Evolutionary conservation across 75 land plant genomes (phyloP).

Genomic region (Selaginella tamariscina): DNA sequence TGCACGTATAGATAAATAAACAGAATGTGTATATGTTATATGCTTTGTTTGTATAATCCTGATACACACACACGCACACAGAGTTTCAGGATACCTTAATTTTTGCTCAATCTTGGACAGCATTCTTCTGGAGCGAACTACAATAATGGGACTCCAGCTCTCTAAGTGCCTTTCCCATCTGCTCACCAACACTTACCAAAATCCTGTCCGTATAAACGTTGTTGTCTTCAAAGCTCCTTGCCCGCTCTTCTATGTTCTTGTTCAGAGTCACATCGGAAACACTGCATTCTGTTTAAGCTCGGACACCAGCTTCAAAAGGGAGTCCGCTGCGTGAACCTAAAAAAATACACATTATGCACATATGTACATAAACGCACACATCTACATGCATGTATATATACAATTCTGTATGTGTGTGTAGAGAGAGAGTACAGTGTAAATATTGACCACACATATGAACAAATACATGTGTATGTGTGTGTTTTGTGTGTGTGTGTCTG

Average conservation of each 20-base stretch:
- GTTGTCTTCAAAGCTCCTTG: neutral
- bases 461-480: too few relatives aligned
- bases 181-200: neutral
- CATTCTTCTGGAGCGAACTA: neutral
- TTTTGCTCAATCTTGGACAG: too few relatives aligned
- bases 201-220: neutral
- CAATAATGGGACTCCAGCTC: conserved; percentile 6
- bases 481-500: too few relatives aligned
- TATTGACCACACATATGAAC: too few relatives aligned
- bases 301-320: conserved; percentile 43
- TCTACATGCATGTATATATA: too few relatives aligned
- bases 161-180: neutral
- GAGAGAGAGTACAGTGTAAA: too few relatives aligned
- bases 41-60: too few relatives aligned
- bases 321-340: conserved; percentile 95
- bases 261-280: neutral
- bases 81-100: too few relatives aligned
- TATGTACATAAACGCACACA: neutral
- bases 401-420: too few relatives aligned
- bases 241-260: neutral
- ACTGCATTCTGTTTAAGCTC: conserved; percentile 11
- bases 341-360: neutral
- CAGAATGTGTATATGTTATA: too few relatives aligned
- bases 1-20: too few relatives aligned
- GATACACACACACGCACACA: too few relatives aligned